These are phyloP conservation scores for Xylaria sp. DNA, from an alignment of 2,329 filamentous ascomycete species.

Conservation along the genomic window DNA sequence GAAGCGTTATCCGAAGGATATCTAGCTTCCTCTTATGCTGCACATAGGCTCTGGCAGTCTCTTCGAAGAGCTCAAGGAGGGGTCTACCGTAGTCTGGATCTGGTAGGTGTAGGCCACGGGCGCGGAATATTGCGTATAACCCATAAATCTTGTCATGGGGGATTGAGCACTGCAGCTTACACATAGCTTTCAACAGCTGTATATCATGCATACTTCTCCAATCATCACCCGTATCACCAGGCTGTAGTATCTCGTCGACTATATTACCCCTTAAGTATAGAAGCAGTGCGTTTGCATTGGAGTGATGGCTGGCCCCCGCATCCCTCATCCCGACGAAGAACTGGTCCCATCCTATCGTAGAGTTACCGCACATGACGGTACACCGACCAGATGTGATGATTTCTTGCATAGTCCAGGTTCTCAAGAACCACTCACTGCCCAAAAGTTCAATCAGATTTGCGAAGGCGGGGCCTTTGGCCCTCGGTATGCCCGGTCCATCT, in stretches of 20 bases:
- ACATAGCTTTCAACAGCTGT: slow-evolving; percentile 17
- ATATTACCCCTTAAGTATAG: slow-evolving; percentile 9
- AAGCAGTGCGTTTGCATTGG: slow-evolving; percentile 1
- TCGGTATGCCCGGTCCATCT: slow-evolving; percentile 2
- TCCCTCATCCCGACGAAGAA: slow-evolving; percentile 20
- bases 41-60: slow-evolving; percentile 24
- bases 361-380: slow-evolving; percentile 25
- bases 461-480: not conserved
- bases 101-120: slow-evolving; percentile 13
- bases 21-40: slow-evolving; percentile 15
- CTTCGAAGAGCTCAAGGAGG: slow-evolving; percentile 22
- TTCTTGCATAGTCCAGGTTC: slow-evolving; percentile 39
- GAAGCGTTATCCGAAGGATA: slow-evolving; percentile 18
- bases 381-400: slow-evolving; percentile 20
- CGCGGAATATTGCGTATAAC: slow-evolving; percentile 17
- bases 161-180: slow-evolving; percentile 1
- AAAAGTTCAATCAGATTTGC: slow-evolving; percentile 7
- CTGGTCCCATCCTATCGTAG: slow-evolving; percentile 25
- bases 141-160: slow-evolving; percentile 31
- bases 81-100: slow-evolving; percentile 30
- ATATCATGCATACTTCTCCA: slow-evolving; percentile 16
- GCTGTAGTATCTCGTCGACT: slow-evolving; percentile 1
- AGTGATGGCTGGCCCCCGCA: not conserved
- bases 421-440: slow-evolving; percentile 30
- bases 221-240: not conserved